Evolutionary conservation across 1,139 yeast species (phyloP).

Genomic region (Pichia sp.): DNA sequence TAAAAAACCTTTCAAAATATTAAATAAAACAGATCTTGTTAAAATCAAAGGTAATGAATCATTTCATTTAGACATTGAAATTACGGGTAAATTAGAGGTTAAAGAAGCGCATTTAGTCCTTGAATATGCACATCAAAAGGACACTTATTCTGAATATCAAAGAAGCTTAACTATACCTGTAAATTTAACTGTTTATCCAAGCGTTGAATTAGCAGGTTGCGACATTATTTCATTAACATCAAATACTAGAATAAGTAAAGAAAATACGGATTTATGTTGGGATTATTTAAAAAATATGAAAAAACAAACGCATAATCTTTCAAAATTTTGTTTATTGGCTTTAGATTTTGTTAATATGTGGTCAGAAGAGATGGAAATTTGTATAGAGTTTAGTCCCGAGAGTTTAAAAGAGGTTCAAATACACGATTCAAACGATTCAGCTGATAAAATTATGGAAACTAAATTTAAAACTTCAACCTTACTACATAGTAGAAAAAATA

Average conservation of each 20-base stretch:
- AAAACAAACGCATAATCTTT: conserved; percentile 29
- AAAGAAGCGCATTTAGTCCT: conserved; percentile 57
- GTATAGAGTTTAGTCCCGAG: conserved; percentile 18
- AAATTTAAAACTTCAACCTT: conserved; percentile 31
- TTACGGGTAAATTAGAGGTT: conserved; percentile 70
- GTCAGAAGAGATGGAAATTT: conserved; percentile 38
- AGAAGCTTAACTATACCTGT: conserved; percentile 60
- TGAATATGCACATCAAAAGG: conserved; percentile 53
- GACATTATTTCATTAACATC: conserved; percentile 53
- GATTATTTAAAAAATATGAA: conserved; percentile 24
- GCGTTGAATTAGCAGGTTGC: conserved; percentile 68
- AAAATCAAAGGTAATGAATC: conserved; percentile 20
- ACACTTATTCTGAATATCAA: conserved; percentile 32
- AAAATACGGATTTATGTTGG: conserved; percentile 29
- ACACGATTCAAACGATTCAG: conserved; percentile 19
- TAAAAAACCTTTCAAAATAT: conserved; percentile 47
- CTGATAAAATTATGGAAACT: conserved; percentile 18
- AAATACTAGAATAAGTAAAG: conserved; percentile 23
- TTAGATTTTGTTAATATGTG: conserved; percentile 69
- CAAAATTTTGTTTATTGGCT: conserved; percentile 56
- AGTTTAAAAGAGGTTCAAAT: conserved; percentile 16
- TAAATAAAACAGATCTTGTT: conserved; percentile 26
- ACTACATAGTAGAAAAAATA: conserved; percentile 31
- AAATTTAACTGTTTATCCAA: conserved; percentile 59
- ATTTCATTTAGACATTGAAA: conserved; percentile 45